Conservation (phyloP, 495 filamentous ascomycete species). For the Lepidopterella palustris region DNA sequence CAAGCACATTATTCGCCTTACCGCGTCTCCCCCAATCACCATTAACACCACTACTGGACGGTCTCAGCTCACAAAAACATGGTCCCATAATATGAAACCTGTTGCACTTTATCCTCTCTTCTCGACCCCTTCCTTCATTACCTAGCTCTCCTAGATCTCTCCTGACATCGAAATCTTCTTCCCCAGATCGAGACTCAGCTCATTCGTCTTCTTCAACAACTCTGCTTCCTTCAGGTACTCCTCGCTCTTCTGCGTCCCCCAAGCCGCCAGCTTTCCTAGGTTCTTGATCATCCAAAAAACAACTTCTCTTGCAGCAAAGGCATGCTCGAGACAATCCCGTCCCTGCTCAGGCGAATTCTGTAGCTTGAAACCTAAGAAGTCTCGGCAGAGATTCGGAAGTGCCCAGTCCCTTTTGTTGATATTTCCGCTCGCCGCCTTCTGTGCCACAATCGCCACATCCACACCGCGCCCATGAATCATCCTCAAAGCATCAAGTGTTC, state of each 20-base stretch:
- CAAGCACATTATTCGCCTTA: too few species aligned
- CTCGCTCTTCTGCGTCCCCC: slow-evolving; percentile 8
- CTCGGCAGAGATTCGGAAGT: slow-evolving; percentile 19
- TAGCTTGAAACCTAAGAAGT: not conserved
- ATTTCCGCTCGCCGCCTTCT: slow-evolving; percentile 14
- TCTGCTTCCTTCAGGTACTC: slow-evolving; percentile 1
- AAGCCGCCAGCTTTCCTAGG: not conserved
- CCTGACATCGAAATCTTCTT: too few species aligned
- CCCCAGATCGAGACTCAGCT: too few species aligned
- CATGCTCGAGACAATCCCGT: slow-evolving; percentile 14
- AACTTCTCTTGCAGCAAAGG: slow-evolving; percentile 23
- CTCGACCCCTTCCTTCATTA: too few species aligned
- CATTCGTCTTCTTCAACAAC: not conserved
- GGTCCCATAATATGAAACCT: too few species aligned
- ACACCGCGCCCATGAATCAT: slow-evolving; percentile 41
- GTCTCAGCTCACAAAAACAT: too few species aligned
- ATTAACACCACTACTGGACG: too few species aligned
- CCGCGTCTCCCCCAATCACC: too few species aligned
- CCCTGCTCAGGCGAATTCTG: not conserved
- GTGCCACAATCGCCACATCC: slow-evolving; percentile 29
- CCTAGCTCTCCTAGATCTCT: too few species aligned
- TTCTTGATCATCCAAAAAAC: slow-evolving; percentile 15
- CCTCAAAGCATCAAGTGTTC: slow-evolving; percentile 42
- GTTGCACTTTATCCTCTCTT: too few species aligned
- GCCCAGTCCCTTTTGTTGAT: slow-evolving; percentile 18